Evolutionary conservation across 305 asterid species (phyloP).

Genomic region (Vinca major): DNA sequence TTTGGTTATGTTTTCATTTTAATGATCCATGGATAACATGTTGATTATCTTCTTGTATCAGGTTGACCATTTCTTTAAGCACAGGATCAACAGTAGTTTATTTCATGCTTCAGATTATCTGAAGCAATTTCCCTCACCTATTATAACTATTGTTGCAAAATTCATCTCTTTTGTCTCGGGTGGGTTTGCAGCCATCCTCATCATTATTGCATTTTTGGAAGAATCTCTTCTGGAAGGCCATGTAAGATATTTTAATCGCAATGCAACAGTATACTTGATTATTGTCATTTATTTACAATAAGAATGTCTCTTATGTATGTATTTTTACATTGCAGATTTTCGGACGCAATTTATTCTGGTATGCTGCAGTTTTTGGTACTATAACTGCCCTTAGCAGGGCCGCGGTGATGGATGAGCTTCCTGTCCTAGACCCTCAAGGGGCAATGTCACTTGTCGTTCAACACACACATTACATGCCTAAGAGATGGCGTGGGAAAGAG

Average conservation of each 20-base stretch:
- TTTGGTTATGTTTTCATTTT: neutral
- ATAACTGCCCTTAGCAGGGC: slow-evolving; percentile 96
- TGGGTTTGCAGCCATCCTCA: slow-evolving; percentile 96
- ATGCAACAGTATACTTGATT: neutral
- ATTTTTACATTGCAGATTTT: slow-evolving; percentile 51
- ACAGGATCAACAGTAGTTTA: slow-evolving; percentile 69
- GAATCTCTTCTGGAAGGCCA: slow-evolving; percentile 99
- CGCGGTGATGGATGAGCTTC: slow-evolving; percentile 68
- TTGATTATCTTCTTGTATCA: slow-evolving; percentile 21
- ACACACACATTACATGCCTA: slow-evolving; percentile 92
- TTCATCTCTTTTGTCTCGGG: slow-evolving; percentile 95
- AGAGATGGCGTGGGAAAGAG: slow-evolving; percentile 96
- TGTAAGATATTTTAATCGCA: slow-evolving; percentile 35
- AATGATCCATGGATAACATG: neutral
- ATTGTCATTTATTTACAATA: neutral
- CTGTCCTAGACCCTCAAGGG: slow-evolving; percentile 79
- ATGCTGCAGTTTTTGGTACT: slow-evolving; percentile 95
- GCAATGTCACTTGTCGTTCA: slow-evolving; percentile 74
- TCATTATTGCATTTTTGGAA: slow-evolving; percentile 85
- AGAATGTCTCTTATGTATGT: slow-evolving; percentile 4
- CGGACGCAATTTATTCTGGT: slow-evolving; percentile 95
- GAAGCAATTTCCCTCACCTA: slow-evolving; percentile 90
- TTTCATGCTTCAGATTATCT: slow-evolving; percentile 72
- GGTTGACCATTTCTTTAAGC: slow-evolving; percentile 97
- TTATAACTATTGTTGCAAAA: slow-evolving; percentile 69